Percentiles rank a stretch among this genome's conserved stretches.
Evolutionary conservation across 2,329 filamentous ascomycete species (phyloP).

Genomic region (Ilyonectria sp.): DNA sequence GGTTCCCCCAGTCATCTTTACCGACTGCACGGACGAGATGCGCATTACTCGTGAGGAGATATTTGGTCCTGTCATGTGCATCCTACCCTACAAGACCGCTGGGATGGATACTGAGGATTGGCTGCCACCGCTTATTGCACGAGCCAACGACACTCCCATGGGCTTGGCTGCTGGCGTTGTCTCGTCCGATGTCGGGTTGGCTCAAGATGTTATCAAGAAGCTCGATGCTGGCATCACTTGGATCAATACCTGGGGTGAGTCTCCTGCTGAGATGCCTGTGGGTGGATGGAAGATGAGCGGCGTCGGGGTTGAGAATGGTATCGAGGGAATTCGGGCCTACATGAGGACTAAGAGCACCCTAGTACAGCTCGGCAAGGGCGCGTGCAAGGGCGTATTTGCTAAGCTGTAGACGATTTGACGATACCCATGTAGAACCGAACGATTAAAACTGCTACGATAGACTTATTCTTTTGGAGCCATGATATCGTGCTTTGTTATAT

Average conservation of each 20-base stretch:
- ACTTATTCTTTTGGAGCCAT: background rate
- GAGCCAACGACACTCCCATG: constrained; percentile 83
- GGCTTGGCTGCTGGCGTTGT: constrained; percentile 90
- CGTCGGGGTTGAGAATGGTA: constrained; percentile 88
- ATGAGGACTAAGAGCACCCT: constrained; percentile 90
- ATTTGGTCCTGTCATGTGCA: constrained; percentile 89
- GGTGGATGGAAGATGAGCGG: constrained; percentile 95
- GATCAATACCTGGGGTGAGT: constrained; percentile 96
- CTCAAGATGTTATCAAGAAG: constrained; percentile 79
- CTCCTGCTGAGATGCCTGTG: constrained; percentile 91
- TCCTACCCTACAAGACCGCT: constrained; percentile 77
- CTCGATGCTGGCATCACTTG: constrained; percentile 91
- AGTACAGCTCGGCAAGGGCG: constrained; percentile 81
- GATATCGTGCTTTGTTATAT: background rate
- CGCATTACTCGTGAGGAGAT: constrained; percentile 86
- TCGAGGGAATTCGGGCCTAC: constrained; percentile 85
- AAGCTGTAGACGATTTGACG: constrained; percentile 66
- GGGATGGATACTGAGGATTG: constrained; percentile 51
- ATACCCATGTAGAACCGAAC: constrained; percentile 30
- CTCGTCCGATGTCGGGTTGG: constrained; percentile 80
- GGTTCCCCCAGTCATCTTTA: constrained; percentile 88
- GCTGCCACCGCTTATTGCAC: constrained; percentile 77
- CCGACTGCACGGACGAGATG: constrained; percentile 88
- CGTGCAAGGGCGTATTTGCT: constrained; percentile 77
- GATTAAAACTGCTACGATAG: constrained; percentile 1